phyloP scores from a whole-genome alignment of 306 rosid genomes.

The Malus sylvestris region DNA sequence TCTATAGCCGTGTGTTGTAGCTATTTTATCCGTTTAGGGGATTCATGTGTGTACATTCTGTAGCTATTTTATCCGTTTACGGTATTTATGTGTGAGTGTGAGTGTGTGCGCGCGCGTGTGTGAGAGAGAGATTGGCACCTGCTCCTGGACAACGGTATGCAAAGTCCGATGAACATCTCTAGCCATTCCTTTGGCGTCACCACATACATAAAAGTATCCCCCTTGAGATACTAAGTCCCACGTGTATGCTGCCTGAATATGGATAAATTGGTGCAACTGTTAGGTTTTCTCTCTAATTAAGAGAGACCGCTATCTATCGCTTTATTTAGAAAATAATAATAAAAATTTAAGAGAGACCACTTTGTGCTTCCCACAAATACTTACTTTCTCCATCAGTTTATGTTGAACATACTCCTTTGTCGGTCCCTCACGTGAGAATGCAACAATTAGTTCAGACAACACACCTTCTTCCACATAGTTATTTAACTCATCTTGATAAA shows the following conservation, averaged over 20 bases:
- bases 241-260: constrained; percentile 49
- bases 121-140: constrained; percentile 31
- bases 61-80: background rate
- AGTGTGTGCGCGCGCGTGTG: accelerated
- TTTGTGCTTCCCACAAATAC: constrained; percentile 12
- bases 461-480: constrained; percentile 62
- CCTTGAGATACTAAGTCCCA: constrained; percentile 77
- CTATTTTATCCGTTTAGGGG: background rate
- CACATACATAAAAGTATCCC: constrained; percentile 84
- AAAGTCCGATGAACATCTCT: constrained; percentile 80
- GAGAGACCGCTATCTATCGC: background rate
- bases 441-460: constrained; percentile 67
- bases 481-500: constrained; percentile 83
- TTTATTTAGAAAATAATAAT: no score
- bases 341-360: background rate
- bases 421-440: constrained; percentile 82
- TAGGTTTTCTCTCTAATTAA: constrained; percentile 11
- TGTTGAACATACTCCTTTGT: constrained; percentile 86
- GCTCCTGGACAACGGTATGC: constrained; percentile 68
- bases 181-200: constrained; percentile 98
- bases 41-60: background rate
- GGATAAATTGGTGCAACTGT: constrained; percentile 2
- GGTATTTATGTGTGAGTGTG: background rate
- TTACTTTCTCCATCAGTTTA: constrained; percentile 69
- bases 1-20: background rate